A percentile compares a stretch with the other conserved stretches of the same genome.
Evolutionary conservation across 169 alveolate species (phyloP).

Genomic region (Miamiensis avidus): DNA sequence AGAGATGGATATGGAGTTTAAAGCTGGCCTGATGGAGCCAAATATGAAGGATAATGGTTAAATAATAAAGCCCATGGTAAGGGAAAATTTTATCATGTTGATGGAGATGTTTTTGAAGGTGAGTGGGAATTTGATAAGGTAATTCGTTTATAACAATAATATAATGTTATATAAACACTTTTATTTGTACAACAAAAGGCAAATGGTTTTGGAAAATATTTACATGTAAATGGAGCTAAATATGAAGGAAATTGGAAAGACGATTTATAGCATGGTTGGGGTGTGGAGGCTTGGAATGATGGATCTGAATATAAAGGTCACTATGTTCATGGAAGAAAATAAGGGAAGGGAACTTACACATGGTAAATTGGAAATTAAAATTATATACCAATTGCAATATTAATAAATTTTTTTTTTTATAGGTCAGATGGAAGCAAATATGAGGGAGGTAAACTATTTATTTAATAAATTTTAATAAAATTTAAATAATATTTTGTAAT

Average conservation of each 20-base stretch:
- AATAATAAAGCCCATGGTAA: slow-evolving; percentile 55
- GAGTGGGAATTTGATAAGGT: slow-evolving; percentile 41
- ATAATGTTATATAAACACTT: neutral
- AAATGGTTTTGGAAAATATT: slow-evolving; percentile 55
- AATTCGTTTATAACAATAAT: neutral
- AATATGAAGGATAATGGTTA: slow-evolving; percentile 61
- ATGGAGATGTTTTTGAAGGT: slow-evolving; percentile 56
- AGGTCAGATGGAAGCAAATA: slow-evolving; percentile 27
- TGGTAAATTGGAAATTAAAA: slow-evolving; percentile 49
- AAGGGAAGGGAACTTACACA: slow-evolving; percentile 62
- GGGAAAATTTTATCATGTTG: slow-evolving; percentile 62
- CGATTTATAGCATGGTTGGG: slow-evolving; percentile 61
- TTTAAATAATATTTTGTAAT: too few relatives aligned
- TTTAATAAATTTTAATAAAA: too few relatives aligned
- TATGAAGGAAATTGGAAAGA: slow-evolving; percentile 74
- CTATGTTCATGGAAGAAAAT: slow-evolving; percentile 56
- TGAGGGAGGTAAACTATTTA: too few relatives aligned
- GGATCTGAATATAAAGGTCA: slow-evolving; percentile 62
- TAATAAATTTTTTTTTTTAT: neutral
- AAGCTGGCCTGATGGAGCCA: slow-evolving; percentile 68
- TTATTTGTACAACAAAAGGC: slow-evolving; percentile 12
- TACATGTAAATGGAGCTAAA: slow-evolving; percentile 51
- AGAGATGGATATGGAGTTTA: slow-evolving; percentile 65
- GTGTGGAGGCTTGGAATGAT: slow-evolving; percentile 66
- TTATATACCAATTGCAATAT: neutral